Evolutionary conservation across 1,284 basidiomycete species (phyloP), one percentile per base, ranked within the genome.

Genomic region (Cystobasidium pallidum): DNA sequence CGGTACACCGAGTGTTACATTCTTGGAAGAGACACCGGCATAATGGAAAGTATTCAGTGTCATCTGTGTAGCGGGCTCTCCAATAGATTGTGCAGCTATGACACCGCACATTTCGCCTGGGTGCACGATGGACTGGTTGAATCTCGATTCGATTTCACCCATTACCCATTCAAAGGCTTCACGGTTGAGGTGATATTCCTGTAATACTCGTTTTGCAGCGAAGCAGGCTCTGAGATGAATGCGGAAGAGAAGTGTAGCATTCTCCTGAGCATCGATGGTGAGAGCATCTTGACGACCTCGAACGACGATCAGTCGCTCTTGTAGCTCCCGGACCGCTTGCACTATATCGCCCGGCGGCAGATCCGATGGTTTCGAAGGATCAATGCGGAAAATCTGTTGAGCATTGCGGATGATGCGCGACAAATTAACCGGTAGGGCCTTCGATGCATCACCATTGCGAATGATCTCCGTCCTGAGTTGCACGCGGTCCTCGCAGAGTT

Each of bases 91-190:
- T 0, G 96, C 96, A 43, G 96, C 91, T 17, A 99, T 86, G 0
- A 94, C 98, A 58, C 96, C 96, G 77, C 96, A 99, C 96, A 99
- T 99, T 83, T 99, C 96, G 63, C 95, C 94, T 0, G 96, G 92
- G 79, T 95, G 91, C 28, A 87, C 93, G 1, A 97, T 80, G 1
- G 94, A 91, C 78, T 89, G 88, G 79, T 95, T 94, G 85, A 96
- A 97, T 81, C 94, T 92, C 41, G 91, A 86, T 81, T 99, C 94
- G 62, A 99, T 88, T 82, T 99, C 96, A 77, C 95, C 96, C 72
- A 98, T 79, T 2, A 98, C 91, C 94, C 94, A 99, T 78, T 97
- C 93, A 81, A 96, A 99, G 1, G 95, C 94, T 80, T 95, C 91
- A 47, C 86, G 85, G 75, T 89, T 94, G 39, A 97, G 84, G 79